A percentile compares a stretch with the other conserved stretches of the same genome.
These are phyloP conservation scores for Kockiozyma suomiensis DNA, from an alignment of 805 yeast genomes.

Conservation along the genomic window DNA sequence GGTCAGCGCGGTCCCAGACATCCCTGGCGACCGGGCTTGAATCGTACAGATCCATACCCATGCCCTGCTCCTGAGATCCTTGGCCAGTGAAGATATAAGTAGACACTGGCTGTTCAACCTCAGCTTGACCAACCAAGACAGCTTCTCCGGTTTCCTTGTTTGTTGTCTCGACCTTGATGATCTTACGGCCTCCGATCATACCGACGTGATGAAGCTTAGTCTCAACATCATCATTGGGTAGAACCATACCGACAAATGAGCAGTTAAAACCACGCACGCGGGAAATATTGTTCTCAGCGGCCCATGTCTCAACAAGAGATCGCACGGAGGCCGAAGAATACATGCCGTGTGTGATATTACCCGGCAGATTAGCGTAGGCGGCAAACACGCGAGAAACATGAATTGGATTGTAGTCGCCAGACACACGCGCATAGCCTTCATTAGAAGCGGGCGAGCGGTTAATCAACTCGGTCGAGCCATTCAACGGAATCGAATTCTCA, in stretches of 20 bases:
- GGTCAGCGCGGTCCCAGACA: conserved; percentile 98
- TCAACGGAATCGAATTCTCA: conserved; percentile 87
- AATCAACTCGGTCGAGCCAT: conserved; percentile 50
- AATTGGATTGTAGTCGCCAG: conserved; percentile 98
- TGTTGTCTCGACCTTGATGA: conserved; percentile 85
- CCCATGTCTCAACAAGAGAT: conserved; percentile 95
- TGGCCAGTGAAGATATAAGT: conserved; percentile 98
- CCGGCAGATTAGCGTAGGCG: conserved; percentile 88
- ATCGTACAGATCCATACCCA: conserved; percentile 99
- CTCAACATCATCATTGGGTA: conserved; percentile 88
- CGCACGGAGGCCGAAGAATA: conserved; percentile 95
- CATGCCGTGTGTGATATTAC: conserved; percentile 99
- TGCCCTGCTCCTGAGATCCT: conserved; percentile 99
- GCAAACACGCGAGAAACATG: conserved; percentile 97
- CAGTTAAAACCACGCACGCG: conserved; percentile 95
- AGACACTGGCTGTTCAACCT: conserved; percentile 96
- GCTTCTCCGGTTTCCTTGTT: conserved; percentile 75
- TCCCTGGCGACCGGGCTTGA: conserved; percentile 87
- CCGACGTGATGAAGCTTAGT: conserved; percentile 93
- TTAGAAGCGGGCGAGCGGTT: conserved; percentile 83
- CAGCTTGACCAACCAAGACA: conserved; percentile 94
- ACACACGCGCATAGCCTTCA: conserved; percentile 94
- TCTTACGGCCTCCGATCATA: conserved; percentile 99
- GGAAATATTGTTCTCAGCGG: conserved; percentile 93
- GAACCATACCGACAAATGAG: conserved; percentile 92